These are phyloP conservation scores for Camellia lanceoleosa DNA, from an alignment of 148 eudicot genomes.

Conservation along the genomic window DNA sequence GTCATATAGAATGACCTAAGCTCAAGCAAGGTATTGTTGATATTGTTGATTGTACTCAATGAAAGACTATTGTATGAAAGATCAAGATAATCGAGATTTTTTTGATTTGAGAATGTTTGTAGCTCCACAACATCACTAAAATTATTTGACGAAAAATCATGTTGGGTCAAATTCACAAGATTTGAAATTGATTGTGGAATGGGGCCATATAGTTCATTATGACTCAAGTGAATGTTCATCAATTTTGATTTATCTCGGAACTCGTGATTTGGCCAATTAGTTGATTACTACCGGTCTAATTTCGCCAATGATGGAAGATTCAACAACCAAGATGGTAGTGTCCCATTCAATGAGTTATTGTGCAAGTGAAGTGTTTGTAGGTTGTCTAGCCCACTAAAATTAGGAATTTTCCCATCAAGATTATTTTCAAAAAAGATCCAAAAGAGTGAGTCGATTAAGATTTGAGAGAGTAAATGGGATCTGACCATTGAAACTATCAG, in stretches of 20 bases:
- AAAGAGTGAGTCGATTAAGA: too few relatives aligned
- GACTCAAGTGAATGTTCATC: background rate
- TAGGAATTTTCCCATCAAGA: too few relatives aligned
- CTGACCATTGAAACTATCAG: background rate
- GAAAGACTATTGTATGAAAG: constrained; percentile 20
- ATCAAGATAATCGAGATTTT: background rate
- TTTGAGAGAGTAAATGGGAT: too few relatives aligned
- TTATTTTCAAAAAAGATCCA: too few relatives aligned
- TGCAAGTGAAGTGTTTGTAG: rapidly evolving
- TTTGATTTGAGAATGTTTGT: constrained; percentile 8
- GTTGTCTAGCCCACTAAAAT: background rate
- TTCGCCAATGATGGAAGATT: background rate
- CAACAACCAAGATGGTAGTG: background rate
- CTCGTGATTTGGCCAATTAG: background rate
- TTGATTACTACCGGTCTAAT: background rate
- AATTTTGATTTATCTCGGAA: background rate
- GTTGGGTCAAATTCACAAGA: background rate
- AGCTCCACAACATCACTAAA: constrained; percentile 23
- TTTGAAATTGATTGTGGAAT: constrained; percentile 5
- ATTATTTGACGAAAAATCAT: constrained; percentile 18
- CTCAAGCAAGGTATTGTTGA: background rate
- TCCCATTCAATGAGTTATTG: background rate
- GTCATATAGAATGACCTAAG: background rate
- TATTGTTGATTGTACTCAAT: background rate
- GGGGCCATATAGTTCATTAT: constrained; percentile 9